These are phyloP conservation scores for Chlamydomonas reinhardtii DNA, from an alignment of 163 green algal species.

Conservation along the genomic window DNA sequence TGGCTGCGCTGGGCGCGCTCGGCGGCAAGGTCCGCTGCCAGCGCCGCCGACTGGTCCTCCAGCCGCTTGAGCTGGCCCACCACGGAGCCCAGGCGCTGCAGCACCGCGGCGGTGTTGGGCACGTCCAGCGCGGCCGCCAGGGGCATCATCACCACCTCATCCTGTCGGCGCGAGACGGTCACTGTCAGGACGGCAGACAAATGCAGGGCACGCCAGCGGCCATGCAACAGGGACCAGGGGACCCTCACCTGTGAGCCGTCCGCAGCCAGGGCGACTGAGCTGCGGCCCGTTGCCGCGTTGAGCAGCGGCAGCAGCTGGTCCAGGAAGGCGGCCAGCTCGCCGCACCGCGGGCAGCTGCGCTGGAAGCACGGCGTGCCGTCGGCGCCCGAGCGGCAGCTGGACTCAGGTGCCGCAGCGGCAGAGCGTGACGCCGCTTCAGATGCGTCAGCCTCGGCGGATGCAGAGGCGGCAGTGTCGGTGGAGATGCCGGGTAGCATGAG, in stretches of 20 bases:
- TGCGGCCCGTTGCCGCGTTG: background rate
- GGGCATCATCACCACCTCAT: slow-evolving; percentile 24
- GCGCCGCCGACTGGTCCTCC: background rate
- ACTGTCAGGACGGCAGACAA: too few relatives aligned
- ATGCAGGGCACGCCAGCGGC: too few relatives aligned
- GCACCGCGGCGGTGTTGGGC: background rate
- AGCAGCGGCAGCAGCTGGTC: slow-evolving; percentile 29
- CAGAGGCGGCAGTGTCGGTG: too few relatives aligned
- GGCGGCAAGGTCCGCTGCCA: background rate
- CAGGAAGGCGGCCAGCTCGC: slow-evolving; percentile 20
- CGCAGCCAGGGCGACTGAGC: background rate
- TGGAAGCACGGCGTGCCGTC: background rate
- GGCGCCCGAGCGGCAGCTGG: background rate
- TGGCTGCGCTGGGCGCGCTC: slow-evolving; percentile 5
- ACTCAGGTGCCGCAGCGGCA: too few relatives aligned
- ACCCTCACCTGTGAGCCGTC: slow-evolving; percentile 6
- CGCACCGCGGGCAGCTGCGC: slow-evolving; percentile 1
- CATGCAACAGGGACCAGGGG: too few relatives aligned
- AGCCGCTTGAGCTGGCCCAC: background rate
- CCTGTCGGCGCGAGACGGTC: too few relatives aligned
- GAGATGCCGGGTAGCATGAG: background rate
- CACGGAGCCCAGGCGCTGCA: slow-evolving; percentile 7
- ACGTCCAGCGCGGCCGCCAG: background rate
- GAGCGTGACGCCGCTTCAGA: too few relatives aligned
- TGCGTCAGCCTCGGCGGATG: too few relatives aligned